These are phyloP conservation scores for Aspergillus calidoustus DNA, from an alignment of 2,329 filamentous ascomycete genomes.

Conservation along the genomic window DNA sequence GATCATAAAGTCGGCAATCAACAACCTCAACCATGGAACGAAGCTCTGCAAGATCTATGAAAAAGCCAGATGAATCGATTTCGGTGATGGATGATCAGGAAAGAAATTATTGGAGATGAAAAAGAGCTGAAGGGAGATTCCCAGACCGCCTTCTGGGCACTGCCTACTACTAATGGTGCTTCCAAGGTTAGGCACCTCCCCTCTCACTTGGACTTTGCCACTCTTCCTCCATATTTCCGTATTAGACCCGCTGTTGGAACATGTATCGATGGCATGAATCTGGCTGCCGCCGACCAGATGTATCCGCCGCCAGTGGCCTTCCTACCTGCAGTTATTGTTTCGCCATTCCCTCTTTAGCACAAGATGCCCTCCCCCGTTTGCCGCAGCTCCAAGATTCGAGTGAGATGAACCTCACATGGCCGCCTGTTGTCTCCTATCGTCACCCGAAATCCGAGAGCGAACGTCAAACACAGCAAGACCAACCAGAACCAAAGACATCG, in stretches of 20 bases:
- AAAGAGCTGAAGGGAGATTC: neutral
- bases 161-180: neutral
- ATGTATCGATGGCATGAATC: slow-evolving; percentile 12
- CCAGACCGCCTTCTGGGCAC: neutral
- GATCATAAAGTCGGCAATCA: neutral
- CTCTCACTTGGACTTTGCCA: neutral
- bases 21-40: neutral
- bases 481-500: neutral
- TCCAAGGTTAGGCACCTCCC: neutral
- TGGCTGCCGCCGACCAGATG: slow-evolving; percentile 7
- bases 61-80: neutral
- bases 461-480: too few relatives aligned
- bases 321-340: slow-evolving; percentile 9
- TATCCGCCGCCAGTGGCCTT: slow-evolving; percentile 1
- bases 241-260: neutral
- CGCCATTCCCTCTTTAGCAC: neutral
- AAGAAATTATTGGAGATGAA: neutral
- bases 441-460: neutral
- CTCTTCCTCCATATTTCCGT: neutral
- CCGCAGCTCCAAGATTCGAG: neutral
- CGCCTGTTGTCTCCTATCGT: neutral
- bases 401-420: neutral
- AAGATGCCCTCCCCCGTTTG: neutral
- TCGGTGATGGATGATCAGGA: neutral
- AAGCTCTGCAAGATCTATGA: neutral